These are phyloP conservation scores for Herpetomonas tarakana DNA, from an alignment of 208 protist species.

Conservation along the genomic window DNA sequence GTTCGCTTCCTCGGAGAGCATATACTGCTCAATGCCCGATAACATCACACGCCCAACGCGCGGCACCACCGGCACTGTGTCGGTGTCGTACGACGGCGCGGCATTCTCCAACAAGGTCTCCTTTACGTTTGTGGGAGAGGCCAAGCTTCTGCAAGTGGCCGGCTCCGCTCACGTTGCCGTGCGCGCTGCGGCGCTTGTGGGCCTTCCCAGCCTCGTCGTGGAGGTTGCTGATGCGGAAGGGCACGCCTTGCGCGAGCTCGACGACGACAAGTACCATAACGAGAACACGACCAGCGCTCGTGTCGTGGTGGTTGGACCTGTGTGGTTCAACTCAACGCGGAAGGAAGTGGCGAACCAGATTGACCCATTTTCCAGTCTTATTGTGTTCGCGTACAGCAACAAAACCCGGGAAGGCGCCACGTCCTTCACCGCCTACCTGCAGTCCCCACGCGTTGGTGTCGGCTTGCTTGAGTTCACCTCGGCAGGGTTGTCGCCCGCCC, in stretches of 20 bases:
- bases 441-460: slow-evolving; percentile 34
- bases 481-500: slow-evolving; percentile 3
- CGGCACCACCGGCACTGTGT: slow-evolving; percentile 8
- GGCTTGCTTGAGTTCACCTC: slow-evolving; percentile 23
- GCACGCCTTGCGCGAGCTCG: slow-evolving; percentile 29
- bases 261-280: neutral
- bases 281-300: slow-evolving; percentile 7
- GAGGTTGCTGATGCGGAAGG: slow-evolving; percentile 30
- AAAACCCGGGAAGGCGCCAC: slow-evolving; percentile 25
- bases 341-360: slow-evolving; percentile 18
- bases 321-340: slow-evolving; percentile 38
- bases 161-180: slow-evolving; percentile 5
- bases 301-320: slow-evolving; percentile 20
- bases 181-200: slow-evolving; percentile 13
- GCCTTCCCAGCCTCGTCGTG: slow-evolving; percentile 18
- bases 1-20: slow-evolving; percentile 16
- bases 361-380: slow-evolving; percentile 18
- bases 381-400: slow-evolving; percentile 35
- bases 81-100: slow-evolving; percentile 28
- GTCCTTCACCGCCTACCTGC: slow-evolving; percentile 28
- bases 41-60: slow-evolving; percentile 1
- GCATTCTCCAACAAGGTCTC: slow-evolving; percentile 17
- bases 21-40: slow-evolving; percentile 14
- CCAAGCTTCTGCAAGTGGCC: slow-evolving; percentile 12
- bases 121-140: slow-evolving; percentile 39